Percentiles rank a stretch among this genome's conserved stretches.
These are phyloP conservation scores for Astrothelium macrocarpum DNA, from an alignment of 495 filamentous ascomycete genomes.

Conservation along the genomic window DNA sequence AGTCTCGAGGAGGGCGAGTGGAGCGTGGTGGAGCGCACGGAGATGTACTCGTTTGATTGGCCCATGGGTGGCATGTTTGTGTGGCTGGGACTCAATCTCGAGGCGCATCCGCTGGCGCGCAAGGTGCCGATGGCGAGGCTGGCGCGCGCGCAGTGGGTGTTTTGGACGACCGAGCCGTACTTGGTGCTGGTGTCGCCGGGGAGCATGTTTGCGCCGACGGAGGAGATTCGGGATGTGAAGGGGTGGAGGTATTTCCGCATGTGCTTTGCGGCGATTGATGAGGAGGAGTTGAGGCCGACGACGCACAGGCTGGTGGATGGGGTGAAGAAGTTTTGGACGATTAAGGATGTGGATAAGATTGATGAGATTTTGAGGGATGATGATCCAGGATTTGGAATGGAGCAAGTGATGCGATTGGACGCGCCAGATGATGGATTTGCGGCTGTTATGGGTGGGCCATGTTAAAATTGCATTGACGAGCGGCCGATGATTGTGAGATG, in stretches of 20 bases:
- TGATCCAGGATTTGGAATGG: constrained; percentile 7
- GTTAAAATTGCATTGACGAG: neutral
- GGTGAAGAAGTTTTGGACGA: constrained; percentile 62
- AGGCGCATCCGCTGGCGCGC: constrained; percentile 54
- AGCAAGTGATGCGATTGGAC: neutral
- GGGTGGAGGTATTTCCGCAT: constrained; percentile 63
- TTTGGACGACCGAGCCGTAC: constrained; percentile 57
- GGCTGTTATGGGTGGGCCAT: neutral
- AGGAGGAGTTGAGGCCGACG: constrained; percentile 51
- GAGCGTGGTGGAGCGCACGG: constrained; percentile 55
- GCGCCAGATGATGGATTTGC: neutral
- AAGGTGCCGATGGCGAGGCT: constrained; percentile 38
- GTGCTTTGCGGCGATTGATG: constrained; percentile 75
- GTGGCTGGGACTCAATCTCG: constrained; percentile 63
- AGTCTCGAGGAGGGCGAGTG: constrained; percentile 45
- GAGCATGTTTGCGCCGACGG: constrained; percentile 57
- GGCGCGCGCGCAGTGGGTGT: constrained; percentile 57
- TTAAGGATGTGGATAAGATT: constrained; percentile 55
- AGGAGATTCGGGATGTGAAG: constrained; percentile 40
- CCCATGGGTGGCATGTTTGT: constrained; percentile 91
- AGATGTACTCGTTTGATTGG: constrained; percentile 63
- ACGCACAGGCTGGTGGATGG: constrained; percentile 57
- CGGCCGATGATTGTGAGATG: neutral
- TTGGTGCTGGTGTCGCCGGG: constrained; percentile 59
- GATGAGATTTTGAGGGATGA: constrained; percentile 42